These are phyloP conservation scores for Pseudopithomyces maydicus DNA, from an alignment of 2,329 filamentous ascomycete genomes.

Conservation along the genomic window DNA sequence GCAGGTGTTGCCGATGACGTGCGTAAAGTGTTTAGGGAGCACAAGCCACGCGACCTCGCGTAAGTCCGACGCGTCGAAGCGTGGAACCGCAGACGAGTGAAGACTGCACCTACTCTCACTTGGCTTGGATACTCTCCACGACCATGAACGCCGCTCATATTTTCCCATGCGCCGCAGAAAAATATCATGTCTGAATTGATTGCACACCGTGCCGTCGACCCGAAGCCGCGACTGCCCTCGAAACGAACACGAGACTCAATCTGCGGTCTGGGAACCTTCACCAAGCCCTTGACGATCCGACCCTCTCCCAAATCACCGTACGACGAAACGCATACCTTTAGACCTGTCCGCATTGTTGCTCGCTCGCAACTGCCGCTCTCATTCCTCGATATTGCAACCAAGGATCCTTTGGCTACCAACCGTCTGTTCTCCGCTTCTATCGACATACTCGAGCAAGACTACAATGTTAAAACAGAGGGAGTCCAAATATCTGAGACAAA, in stretches of 20 bases:
- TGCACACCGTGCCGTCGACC: constrained; percentile 28
- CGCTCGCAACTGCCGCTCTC: constrained; percentile 45
- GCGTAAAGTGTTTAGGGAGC: not conserved
- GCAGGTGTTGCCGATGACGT: not conserved
- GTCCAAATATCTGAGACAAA: constrained; percentile 5
- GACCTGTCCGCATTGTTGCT: constrained; percentile 40
- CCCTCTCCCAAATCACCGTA: constrained; percentile 35
- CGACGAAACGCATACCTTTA: constrained; percentile 36
- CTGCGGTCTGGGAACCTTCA: constrained; percentile 33
- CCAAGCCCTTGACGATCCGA: constrained; percentile 37
- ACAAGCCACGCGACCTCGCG: constrained; percentile 6
- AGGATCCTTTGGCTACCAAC: constrained; percentile 27
- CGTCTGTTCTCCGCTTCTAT: constrained; percentile 43
- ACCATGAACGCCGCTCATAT: constrained; percentile 35
- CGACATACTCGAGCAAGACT: constrained; percentile 32
- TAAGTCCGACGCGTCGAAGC: constrained; percentile 1
- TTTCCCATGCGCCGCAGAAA: constrained; percentile 34
- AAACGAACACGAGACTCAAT: constrained; percentile 39
- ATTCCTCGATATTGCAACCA: constrained; percentile 40
- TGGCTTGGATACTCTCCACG: not conserved
- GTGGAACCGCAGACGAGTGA: not conserved
- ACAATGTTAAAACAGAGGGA: constrained; percentile 8
- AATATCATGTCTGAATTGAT: constrained; percentile 37
- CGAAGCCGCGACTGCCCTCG: constrained; percentile 30
- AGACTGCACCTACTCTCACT: not conserved